Conservation (phyloP, 2,329 filamentous ascomycete species). For the Blastomyces parvus region DNA sequence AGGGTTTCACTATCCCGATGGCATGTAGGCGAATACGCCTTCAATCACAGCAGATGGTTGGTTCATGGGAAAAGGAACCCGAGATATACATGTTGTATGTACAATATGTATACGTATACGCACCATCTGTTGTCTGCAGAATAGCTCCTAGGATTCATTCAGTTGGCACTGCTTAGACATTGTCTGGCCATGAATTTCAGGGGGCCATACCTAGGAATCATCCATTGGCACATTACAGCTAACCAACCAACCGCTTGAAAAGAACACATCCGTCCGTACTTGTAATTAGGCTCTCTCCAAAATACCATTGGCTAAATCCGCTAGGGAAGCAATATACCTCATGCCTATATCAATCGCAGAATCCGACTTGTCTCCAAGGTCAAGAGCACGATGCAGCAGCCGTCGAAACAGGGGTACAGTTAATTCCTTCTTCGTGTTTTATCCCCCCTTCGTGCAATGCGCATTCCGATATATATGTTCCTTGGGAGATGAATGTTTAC, state of each 20-base stretch:
- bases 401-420: too few relatives aligned
- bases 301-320: neutral
- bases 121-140: neutral
- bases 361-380: too few relatives aligned
- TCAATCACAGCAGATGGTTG: neutral
- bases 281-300: neutral
- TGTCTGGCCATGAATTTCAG: too few relatives aligned
- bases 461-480: too few relatives aligned
- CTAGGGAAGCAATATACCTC: neutral
- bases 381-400: neutral
- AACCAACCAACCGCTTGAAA: neutral
- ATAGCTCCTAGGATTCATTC: neutral
- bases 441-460: too few relatives aligned
- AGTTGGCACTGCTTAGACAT: neutral
- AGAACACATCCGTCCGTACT: too few relatives aligned
- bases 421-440: too few relatives aligned
- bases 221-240: too few relatives aligned
- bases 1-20: neutral
- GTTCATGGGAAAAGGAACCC: neutral
- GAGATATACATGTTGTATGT: neutral
- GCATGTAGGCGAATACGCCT: neutral
- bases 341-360: neutral
- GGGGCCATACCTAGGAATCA: too few relatives aligned
- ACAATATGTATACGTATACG: too few relatives aligned
- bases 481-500: too few relatives aligned